These are phyloP conservation scores for Hymenoscyphus occultus DNA, from an alignment of 2,329 filamentous ascomycete species.

Conservation along the genomic window DNA sequence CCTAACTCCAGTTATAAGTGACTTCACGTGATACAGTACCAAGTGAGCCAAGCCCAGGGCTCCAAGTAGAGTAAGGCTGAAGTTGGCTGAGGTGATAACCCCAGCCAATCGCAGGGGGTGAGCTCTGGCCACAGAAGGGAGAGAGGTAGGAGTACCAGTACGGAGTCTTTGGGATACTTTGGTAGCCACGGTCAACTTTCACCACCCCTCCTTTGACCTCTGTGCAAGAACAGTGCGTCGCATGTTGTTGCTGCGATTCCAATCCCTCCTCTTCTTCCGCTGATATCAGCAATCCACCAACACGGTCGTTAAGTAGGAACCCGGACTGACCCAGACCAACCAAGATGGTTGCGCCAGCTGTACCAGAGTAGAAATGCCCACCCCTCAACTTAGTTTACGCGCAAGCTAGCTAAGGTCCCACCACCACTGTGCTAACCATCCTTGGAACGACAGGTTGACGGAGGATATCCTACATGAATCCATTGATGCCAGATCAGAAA, in stretches of 20 bases:
- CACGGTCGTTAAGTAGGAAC: background rate
- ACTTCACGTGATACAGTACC: too few relatives aligned
- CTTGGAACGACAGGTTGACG: slow-evolving; percentile 63
- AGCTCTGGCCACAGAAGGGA: background rate
- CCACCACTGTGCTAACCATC: slow-evolving; percentile 19
- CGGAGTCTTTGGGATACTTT: too few relatives aligned
- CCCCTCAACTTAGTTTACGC: background rate
- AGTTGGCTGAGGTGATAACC: background rate
- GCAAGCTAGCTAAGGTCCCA: background rate
- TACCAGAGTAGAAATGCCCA: slow-evolving; percentile 63
- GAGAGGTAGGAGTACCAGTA: background rate
- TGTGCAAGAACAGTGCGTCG: background rate
- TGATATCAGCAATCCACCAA: background rate
- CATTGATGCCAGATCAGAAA: slow-evolving; percentile 88
- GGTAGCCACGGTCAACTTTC: background rate
- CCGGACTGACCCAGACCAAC: background rate
- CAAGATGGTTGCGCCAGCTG: slow-evolving; percentile 55
- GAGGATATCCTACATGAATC: slow-evolving; percentile 91
- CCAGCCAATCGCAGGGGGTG: background rate
- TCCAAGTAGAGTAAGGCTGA: background rate
- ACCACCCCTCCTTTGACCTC: background rate
- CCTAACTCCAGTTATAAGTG: too few relatives aligned
- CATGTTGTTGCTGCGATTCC: background rate
- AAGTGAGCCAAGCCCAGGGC: too few relatives aligned
- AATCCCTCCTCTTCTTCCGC: background rate